These are phyloP conservation scores for Mortierella sp. DNA, from an alignment of 371 early-diverging fungal species.

Conservation along the genomic window DNA sequence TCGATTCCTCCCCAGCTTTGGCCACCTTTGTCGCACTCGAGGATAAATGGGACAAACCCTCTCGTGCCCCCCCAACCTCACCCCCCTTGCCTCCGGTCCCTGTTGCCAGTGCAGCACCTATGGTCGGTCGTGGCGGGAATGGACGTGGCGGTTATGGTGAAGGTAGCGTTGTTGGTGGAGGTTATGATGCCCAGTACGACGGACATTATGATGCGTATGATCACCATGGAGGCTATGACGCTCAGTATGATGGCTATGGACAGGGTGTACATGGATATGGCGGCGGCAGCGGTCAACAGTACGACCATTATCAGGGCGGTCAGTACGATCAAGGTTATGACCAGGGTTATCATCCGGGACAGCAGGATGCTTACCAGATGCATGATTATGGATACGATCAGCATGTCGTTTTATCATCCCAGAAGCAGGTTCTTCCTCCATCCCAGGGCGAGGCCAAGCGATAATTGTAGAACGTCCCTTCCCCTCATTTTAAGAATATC, in stretches of 20 bases:
- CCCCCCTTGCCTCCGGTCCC: conserved; percentile 33
- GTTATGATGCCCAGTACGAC: conserved; percentile 31
- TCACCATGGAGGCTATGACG: conserved; percentile 27
- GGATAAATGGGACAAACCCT: conserved; percentile 42
- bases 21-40: conserved; percentile 20
- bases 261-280: conserved; percentile 10
- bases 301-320: conserved; percentile 16
- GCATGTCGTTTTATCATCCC: neutral
- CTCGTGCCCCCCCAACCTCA: conserved; percentile 7
- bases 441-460: neutral
- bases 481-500: no score
- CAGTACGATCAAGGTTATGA: conserved; percentile 18
- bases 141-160: conserved; percentile 5
- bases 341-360: conserved; percentile 22
- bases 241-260: conserved; percentile 35
- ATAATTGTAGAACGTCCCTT: neutral
- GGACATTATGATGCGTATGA: conserved; percentile 39
- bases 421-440: neutral
- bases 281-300: conserved; percentile 11
- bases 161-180: conserved; percentile 6
- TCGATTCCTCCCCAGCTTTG: conserved; percentile 32
- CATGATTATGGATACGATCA: conserved; percentile 44
- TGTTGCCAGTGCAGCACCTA: conserved; percentile 33
- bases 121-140: neutral
- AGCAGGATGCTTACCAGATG: conserved; percentile 19